Conservation (phyloP, 2,329 filamentous ascomycete species). For the Nemania sp. region DNA sequence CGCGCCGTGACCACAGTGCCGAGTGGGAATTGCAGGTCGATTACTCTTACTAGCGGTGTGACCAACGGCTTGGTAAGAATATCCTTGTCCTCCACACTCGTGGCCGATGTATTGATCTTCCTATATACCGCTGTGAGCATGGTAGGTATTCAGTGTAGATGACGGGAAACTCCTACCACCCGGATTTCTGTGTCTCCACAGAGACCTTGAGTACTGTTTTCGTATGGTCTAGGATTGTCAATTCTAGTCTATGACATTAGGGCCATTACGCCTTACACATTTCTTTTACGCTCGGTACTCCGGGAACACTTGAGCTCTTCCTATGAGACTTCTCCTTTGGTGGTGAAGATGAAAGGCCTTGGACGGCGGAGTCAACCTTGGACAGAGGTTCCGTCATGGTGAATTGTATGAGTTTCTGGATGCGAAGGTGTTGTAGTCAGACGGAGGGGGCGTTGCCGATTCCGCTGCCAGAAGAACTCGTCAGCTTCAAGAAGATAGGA, state of each 20-base stretch:
- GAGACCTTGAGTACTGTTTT: constrained; percentile 78
- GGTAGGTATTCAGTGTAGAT: constrained; percentile 15
- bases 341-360: constrained; percentile 78
- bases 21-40: constrained; percentile 91
- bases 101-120: constrained; percentile 92
- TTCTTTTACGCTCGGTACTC: constrained; percentile 85
- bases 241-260: background rate
- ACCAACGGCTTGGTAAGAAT: constrained; percentile 85
- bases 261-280: constrained; percentile 72
- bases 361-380: constrained; percentile 93
- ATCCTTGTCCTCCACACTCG: constrained; percentile 83
- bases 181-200: constrained; percentile 85
- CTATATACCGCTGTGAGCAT: constrained; percentile 58
- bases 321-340: constrained; percentile 74
- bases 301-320: constrained; percentile 79
- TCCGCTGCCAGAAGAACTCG: constrained; percentile 18
- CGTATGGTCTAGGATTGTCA: constrained; percentile 73
- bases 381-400: constrained; percentile 69
- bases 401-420: constrained; percentile 34
- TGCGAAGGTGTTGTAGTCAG: constrained; percentile 11
- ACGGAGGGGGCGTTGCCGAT: constrained; percentile 7
- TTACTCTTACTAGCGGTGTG: constrained; percentile 88
- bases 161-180: constrained; percentile 73
- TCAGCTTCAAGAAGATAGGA: constrained; percentile 8
- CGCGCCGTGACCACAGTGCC: constrained; percentile 89